Evolutionary conservation across 495 filamentous ascomycete genomes (phyloP).

Genomic region (Aspergillus avenaceus): DNA sequence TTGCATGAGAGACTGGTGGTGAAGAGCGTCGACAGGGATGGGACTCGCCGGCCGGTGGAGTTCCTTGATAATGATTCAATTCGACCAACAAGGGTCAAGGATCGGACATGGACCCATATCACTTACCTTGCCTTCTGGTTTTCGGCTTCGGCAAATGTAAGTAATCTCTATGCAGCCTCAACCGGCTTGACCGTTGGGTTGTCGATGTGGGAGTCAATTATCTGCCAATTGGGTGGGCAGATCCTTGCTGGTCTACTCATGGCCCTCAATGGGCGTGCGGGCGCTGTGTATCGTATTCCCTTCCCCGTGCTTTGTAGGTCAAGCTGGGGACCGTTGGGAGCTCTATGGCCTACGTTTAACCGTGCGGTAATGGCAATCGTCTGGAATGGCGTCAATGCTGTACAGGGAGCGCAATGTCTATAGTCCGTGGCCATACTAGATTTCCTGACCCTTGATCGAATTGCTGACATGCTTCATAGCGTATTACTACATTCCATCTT

Average conservation of each 20-base stretch:
- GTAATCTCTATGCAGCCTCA: slow-evolving; percentile 32
- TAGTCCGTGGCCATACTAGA: too few relatives aligned
- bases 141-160: slow-evolving; percentile 36
- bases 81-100: slow-evolving; percentile 26
- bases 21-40: slow-evolving; percentile 20
- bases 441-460: background rate
- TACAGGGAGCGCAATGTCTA: slow-evolving; percentile 35
- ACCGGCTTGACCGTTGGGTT: slow-evolving; percentile 31
- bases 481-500: slow-evolving; percentile 34
- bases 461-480: slow-evolving; percentile 8
- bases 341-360: slow-evolving; percentile 36
- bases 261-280: slow-evolving; percentile 34
- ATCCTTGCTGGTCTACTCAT: slow-evolving; percentile 27
- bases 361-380: slow-evolving; percentile 35
- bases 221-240: slow-evolving; percentile 29
- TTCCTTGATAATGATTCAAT: slow-evolving; percentile 36
- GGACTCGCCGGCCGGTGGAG: slow-evolving; percentile 12
- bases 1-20: slow-evolving; percentile 17
- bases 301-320: slow-evolving; percentile 34
- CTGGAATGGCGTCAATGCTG: slow-evolving; percentile 35
- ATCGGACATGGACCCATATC: slow-evolving; percentile 34
- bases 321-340: slow-evolving; percentile 32
- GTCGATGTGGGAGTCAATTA: slow-evolving; percentile 36
- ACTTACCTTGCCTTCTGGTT: slow-evolving; percentile 39
- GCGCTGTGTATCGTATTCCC: slow-evolving; percentile 35